Evolutionary conservation across 2,329 filamentous ascomycete genomes (phyloP), one percentile per base, ranked within the genome.

Genomic region (Neopestalotiopsis clavispora): DNA sequence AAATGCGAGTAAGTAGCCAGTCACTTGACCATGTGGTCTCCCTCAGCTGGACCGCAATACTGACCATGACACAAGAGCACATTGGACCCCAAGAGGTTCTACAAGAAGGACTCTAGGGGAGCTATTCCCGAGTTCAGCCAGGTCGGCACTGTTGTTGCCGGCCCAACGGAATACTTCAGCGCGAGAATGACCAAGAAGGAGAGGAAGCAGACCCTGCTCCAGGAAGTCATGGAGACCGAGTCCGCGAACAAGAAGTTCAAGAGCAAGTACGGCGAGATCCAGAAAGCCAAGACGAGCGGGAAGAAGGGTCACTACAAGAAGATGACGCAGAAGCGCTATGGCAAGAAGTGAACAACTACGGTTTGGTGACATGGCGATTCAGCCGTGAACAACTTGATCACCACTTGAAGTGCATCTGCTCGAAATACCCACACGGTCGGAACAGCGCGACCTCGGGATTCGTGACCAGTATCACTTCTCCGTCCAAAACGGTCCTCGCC

Each of bases 241-340:
- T 84, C 88, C 65, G 80, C 87, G 69, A 90, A 84, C 59, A 86
- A 87, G 69, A 92, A 93, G 74, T 96, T 98, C 84, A 94, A 93
- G 85, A 88, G 86, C 76, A 98, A 97, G 81, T 98, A 97, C 80
- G 86, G 89, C 68, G 91, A 95, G 69, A 94, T 98, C 64, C 94
- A 98, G 78, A 86, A 86, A 65, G 87, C 87, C 71, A 98, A 97
- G 82, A 89, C 87, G 30, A 97, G 93, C 75, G 96, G 96, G 66
- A 97, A 94, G 84, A 98, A 95, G 82, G 90, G 88, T 0, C 92
- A 93, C 75, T 98, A 98, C 85, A 95, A 95, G 78, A 91, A 91
- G 68, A 80, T 97, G 73, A 89, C 92, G 77, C 73, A 77, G 67
- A 76, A 75, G 69, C 71, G 77, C 71, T 78, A 79, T 30, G 77